These are phyloP conservation scores for Fusarium clavum DNA, from an alignment of 2,329 filamentous ascomycete species.

Conservation along the genomic window DNA sequence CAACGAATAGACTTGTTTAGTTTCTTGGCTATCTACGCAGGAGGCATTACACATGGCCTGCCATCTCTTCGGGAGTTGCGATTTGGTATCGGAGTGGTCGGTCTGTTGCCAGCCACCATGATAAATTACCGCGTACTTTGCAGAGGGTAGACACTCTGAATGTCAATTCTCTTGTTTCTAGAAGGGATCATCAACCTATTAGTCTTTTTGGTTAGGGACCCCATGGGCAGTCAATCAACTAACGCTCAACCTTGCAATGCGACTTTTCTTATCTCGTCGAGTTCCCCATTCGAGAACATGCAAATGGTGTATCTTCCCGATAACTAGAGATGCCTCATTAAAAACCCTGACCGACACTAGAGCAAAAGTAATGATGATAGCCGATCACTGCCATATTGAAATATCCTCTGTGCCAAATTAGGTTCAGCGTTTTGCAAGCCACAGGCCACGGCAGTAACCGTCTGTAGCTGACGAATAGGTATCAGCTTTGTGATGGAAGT, in stretches of 20 bases:
- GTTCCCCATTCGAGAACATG: slow-evolving; percentile 24
- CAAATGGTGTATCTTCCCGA: slow-evolving; percentile 12
- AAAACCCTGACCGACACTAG: slow-evolving; percentile 8
- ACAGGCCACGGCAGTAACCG: not conserved
- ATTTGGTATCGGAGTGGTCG: slow-evolving; percentile 1
- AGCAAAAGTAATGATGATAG: not conserved
- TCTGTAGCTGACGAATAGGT: not conserved
- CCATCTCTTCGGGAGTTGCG: slow-evolving; percentile 1
- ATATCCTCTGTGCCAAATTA: slow-evolving; percentile 7
- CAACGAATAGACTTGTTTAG: slow-evolving; percentile 14
- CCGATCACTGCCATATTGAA: slow-evolving; percentile 4
- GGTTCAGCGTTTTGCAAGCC: slow-evolving; percentile 2
- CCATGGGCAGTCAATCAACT: not conserved
- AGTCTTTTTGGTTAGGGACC: not conserved
- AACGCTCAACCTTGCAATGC: slow-evolving; percentile 6
- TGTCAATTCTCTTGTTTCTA: not conserved
- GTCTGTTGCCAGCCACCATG: slow-evolving; percentile 1
- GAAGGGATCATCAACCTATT: not conserved
- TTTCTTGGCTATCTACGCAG: slow-evolving; percentile 17
- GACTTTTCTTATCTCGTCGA: slow-evolving; percentile 1
- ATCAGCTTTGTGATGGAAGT: not conserved
- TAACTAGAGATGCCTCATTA: slow-evolving; percentile 6
- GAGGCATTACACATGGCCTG: slow-evolving; percentile 3
- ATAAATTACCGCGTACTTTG: not conserved
- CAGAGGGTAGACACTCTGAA: not conserved